Evolutionary conservation across 306 rosid genomes (phyloP).

Genomic region (Psophocarpus tetragonolobus): DNA sequence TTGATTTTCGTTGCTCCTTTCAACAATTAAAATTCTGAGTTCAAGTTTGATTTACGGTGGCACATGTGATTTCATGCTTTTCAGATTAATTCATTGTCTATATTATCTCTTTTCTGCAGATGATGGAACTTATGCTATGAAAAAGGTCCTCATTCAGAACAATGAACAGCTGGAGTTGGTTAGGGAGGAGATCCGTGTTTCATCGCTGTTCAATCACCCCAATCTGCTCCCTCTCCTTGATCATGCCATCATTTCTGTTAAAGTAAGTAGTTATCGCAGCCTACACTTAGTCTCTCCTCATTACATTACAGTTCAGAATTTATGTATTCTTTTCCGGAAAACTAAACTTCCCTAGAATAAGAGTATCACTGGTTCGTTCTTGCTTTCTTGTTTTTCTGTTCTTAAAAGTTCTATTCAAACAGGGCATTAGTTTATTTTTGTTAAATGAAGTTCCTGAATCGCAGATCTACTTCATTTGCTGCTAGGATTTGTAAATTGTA

Average conservation of each 20-base stretch:
- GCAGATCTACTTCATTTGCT: background rate
- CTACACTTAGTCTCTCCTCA: background rate
- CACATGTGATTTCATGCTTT: background rate
- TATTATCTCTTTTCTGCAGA: slow-evolving; percentile 45
- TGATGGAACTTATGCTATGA: slow-evolving; percentile 95
- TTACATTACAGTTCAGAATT: background rate
- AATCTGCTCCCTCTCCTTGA: slow-evolving; percentile 98
- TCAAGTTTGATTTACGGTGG: slow-evolving; percentile 5
- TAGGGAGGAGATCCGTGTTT: slow-evolving; percentile 95
- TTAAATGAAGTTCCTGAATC: background rate
- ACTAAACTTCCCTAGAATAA: background rate
- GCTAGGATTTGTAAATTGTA: background rate
- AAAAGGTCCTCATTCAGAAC: slow-evolving; percentile 91
- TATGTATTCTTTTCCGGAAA: background rate
- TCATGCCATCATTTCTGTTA: slow-evolving; percentile 91
- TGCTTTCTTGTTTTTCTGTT: background rate
- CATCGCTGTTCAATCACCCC: slow-evolving; percentile 88
- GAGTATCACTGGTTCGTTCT: background rate
- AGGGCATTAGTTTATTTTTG: background rate
- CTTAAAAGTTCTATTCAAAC: no score
- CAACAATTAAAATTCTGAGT: background rate
- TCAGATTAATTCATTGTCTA: background rate
- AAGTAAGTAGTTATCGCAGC: slow-evolving; percentile 51
- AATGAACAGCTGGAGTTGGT: slow-evolving; percentile 89
- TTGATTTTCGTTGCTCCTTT: slow-evolving; percentile 8